A percentile compares a stretch with the other conserved stretches of the same genome.
Evolutionary conservation across 495 filamentous ascomycete genomes (phyloP).

Genomic region (Penicillium steckii): DNA sequence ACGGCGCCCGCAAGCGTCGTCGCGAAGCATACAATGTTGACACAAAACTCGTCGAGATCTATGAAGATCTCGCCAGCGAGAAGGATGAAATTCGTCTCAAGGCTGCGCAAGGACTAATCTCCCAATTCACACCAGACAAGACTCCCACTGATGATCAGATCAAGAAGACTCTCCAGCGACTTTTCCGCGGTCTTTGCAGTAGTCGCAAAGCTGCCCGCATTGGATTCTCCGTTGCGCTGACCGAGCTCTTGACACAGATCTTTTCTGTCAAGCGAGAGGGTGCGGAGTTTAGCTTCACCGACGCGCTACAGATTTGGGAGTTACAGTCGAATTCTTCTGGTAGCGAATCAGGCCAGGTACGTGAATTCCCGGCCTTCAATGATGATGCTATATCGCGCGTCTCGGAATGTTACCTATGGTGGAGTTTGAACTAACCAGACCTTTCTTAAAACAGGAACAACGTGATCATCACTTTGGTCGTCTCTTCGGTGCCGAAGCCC

Average conservation of each 20-base stretch:
- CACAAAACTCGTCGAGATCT: slow-evolving; percentile 52
- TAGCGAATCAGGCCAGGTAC: slow-evolving; percentile 62
- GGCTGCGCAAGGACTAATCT: slow-evolving; percentile 45
- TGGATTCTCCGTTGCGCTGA: slow-evolving; percentile 88
- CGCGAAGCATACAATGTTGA: slow-evolving; percentile 47
- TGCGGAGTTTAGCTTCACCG: slow-evolving; percentile 41
- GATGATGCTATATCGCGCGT: neutral
- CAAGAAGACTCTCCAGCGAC: slow-evolving; percentile 50
- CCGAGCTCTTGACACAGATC: slow-evolving; percentile 71
- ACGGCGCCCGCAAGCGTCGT: slow-evolving; percentile 42
- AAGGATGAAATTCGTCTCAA: slow-evolving; percentile 51
- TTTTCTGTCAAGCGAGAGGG: slow-evolving; percentile 28
- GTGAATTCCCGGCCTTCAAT: slow-evolving; percentile 5
- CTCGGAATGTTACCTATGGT: neutral
- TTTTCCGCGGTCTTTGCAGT: slow-evolving; percentile 87
- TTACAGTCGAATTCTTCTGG: slow-evolving; percentile 64
- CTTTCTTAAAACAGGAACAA: slow-evolving; percentile 64
- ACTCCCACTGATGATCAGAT: slow-evolving; percentile 41
- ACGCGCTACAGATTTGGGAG: slow-evolving; percentile 63
- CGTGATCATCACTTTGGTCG: slow-evolving; percentile 81
- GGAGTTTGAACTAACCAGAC: slow-evolving; percentile 11
- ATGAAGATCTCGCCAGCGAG: slow-evolving; percentile 54
- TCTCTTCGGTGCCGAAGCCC: slow-evolving; percentile 81
- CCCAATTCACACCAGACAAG: slow-evolving; percentile 46
- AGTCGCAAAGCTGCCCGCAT: slow-evolving; percentile 83